Evolutionary conservation across 176 grass and related monocot genomes (phyloP).

Genomic region (Tillandsia fasciculata): DNA sequence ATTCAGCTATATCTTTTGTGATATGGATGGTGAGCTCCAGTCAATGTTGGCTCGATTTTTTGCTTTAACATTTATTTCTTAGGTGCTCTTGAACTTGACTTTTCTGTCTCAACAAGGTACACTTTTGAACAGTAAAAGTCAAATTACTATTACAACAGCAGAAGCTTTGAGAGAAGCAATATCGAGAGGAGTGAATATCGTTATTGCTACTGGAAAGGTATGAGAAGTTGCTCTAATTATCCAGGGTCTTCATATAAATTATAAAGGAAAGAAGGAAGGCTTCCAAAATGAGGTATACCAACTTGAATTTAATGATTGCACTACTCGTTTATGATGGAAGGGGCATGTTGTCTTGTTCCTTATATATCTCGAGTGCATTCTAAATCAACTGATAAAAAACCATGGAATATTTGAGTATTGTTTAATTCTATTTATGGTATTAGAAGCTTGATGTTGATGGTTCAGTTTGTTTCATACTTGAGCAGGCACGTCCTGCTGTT

Average conservation of each 20-base stretch:
- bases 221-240: background rate
- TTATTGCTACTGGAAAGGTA: constrained; percentile 98
- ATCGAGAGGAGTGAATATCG: constrained; percentile 81
- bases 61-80: constrained; percentile 8
- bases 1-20: constrained; percentile 91
- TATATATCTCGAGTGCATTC: background rate
- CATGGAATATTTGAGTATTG: background rate
- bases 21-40: constrained; percentile 76
- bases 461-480: constrained; percentile 10
- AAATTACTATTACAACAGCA: constrained; percentile 66
- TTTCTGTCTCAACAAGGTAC: constrained; percentile 50
- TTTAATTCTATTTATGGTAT: background rate
- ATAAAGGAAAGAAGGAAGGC: background rate
- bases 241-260: background rate
- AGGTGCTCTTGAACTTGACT: constrained; percentile 9
- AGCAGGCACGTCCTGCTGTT: constrained; percentile 65
- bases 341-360: background rate
- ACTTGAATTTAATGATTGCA: background rate
- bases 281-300: background rate
- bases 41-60: constrained; percentile 14
- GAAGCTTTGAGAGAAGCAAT: constrained; percentile 79
- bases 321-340: background rate
- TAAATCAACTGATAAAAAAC: background rate
- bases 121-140: constrained; percentile 92
- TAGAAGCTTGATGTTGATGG: background rate